These are phyloP conservation scores for Quercus tomentella DNA, from an alignment of 331 rosid genomes.

Conservation along the genomic window DNA sequence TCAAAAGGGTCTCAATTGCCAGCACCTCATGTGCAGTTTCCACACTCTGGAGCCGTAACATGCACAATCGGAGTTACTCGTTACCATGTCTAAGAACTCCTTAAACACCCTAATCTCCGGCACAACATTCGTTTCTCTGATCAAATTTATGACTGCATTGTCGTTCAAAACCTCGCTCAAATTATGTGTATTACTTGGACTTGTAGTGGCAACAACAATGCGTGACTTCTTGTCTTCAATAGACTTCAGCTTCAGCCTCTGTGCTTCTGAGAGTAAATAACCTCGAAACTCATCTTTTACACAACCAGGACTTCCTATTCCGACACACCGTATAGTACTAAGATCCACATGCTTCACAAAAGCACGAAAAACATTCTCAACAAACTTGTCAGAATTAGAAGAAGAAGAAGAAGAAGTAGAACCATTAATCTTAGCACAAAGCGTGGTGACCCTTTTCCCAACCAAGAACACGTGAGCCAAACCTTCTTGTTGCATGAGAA, in stretches of 20 bases:
- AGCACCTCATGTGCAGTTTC: slow-evolving; percentile 29
- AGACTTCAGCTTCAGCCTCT: slow-evolving; percentile 13
- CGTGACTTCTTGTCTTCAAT: slow-evolving; percentile 22
- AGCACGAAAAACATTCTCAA: slow-evolving; percentile 14
- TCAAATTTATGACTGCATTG: slow-evolving; percentile 18
- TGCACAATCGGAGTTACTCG: slow-evolving; percentile 13
- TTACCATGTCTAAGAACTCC: slow-evolving; percentile 29
- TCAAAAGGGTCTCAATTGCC: slow-evolving; percentile 38
- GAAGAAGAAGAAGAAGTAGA: background rate
- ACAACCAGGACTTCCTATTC: slow-evolving; percentile 14
- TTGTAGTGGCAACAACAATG: slow-evolving; percentile 7
- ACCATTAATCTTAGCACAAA: slow-evolving; percentile 13
- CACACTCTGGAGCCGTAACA: slow-evolving; percentile 31
- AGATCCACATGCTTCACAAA: slow-evolving; percentile 31
- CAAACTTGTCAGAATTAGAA: background rate
- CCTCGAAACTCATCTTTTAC: slow-evolving; percentile 24
- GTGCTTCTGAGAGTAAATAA: slow-evolving; percentile 23
- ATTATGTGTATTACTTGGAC: background rate
- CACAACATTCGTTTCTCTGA: slow-evolving; percentile 20
- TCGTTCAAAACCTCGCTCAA: slow-evolving; percentile 30
- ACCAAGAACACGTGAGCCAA: slow-evolving; percentile 25
- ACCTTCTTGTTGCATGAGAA: slow-evolving; percentile 15
- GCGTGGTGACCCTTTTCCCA: slow-evolving; percentile 10
- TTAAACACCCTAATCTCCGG: slow-evolving; percentile 17
- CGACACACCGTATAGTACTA: slow-evolving; percentile 5